These are phyloP conservation scores for Rhizoclosmatium globosum DNA, from an alignment of 192 early-diverging fungal species.

Conservation along the genomic window DNA sequence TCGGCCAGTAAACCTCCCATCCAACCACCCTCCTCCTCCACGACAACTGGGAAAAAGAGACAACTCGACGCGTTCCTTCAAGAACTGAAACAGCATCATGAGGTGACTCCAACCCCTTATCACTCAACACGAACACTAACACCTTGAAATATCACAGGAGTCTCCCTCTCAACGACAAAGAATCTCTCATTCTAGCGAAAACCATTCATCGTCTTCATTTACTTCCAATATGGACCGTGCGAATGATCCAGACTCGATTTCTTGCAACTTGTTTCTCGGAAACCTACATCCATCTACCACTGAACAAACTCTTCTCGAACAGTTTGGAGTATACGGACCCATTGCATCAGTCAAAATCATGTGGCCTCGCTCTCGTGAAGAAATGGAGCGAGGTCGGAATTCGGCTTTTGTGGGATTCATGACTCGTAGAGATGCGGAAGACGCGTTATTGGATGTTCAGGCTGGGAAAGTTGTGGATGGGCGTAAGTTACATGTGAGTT, in stretches of 20 bases:
- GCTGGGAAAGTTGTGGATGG: constrained; percentile 13
- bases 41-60: constrained; percentile 69
- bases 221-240: too few relatives aligned
- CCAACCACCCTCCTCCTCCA: constrained; percentile 5
- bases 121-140: too few relatives aligned
- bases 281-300: constrained; percentile 79
- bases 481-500: constrained; percentile 8
- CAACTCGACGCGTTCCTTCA: constrained; percentile 86
- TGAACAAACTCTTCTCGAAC: constrained; percentile 75
- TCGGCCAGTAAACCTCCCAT: not conserved
- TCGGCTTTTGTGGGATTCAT: constrained; percentile 93
- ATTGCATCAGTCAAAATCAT: constrained; percentile 94
- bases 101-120: not conserved
- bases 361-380: constrained; percentile 92
- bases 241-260: not conserved
- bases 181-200: not conserved
- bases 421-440: constrained; percentile 73
- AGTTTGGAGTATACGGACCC: constrained; percentile 83
- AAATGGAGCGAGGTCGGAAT: constrained; percentile 78
- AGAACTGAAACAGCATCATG: constrained; percentile 68
- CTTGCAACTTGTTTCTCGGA: constrained; percentile 81
- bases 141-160: too few relatives aligned
- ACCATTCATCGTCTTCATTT: too few relatives aligned
- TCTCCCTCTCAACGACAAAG: constrained; percentile 36
- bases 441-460: constrained; percentile 80